phyloP scores from a whole-genome alignment of 805 yeast species.

The Yarrowia osloensis region DNA sequence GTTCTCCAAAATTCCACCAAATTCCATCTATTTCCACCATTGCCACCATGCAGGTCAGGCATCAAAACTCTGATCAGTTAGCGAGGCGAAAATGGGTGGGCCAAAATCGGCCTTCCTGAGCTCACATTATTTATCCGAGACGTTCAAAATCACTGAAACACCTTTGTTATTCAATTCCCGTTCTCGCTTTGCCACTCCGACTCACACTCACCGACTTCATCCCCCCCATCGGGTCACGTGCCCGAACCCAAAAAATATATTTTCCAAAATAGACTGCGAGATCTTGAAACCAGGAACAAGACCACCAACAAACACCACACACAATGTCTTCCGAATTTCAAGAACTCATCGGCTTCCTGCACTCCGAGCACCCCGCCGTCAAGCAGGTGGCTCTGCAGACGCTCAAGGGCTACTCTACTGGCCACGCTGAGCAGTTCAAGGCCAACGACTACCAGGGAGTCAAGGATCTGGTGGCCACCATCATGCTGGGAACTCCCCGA shows the following conservation, averaged over 20 bases:
- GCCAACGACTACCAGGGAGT: constrained; percentile 71
- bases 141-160: too few relatives aligned
- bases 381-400: constrained; percentile 83
- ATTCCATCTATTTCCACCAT: constrained; percentile 13
- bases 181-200: too few relatives aligned
- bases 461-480: constrained; percentile 64
- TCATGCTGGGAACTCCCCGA: constrained; percentile 37
- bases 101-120: background rate
- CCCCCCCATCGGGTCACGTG: background rate
- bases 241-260: constrained; percentile 13
- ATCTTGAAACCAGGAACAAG: constrained; percentile 35
- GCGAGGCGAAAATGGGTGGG: background rate
- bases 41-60: background rate
- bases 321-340: constrained; percentile 17
- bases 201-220: background rate
- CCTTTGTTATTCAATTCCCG: too few relatives aligned
- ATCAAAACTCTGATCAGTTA: background rate
- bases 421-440: constrained; percentile 66
- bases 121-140: too few relatives aligned
- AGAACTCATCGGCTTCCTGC: constrained; percentile 73
- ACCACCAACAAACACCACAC: background rate
- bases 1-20: background rate
- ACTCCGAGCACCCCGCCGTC: constrained; percentile 76
- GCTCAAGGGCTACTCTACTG: constrained; percentile 77
- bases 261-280: constrained; percentile 44